Base-by-base conservation (phyloP, 768 basidiomycete genomes). In the Lentinus tigrinus region DNA sequence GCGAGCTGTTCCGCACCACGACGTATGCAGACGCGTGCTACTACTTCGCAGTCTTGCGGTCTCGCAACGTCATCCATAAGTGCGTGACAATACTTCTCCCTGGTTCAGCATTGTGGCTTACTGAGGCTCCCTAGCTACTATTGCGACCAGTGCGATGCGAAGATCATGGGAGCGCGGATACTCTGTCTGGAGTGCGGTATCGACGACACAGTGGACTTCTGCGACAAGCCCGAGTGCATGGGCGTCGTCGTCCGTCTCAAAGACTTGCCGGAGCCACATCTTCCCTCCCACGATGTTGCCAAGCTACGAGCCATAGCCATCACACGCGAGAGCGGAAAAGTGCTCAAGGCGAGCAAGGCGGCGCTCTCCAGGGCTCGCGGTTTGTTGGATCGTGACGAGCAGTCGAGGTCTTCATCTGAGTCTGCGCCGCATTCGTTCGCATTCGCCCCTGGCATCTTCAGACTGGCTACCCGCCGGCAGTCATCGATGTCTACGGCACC, bases 271-370 rank as follows among this genome's bases (percentile, higher is more conserved):
- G 39, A 8, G 17, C 39, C 39, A 11, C 54, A 56, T 27, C n/a
- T 39, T 17, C 54, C 54, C n/a, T 27, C 54, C 14, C 54, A 56
- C 39, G 46, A 56, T 31, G 47, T 56, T 36, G 11, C 39, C 47
- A 56, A 49, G 23, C 13, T 56, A 26, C 54, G 47, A 24, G 19
- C n/a, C 3, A 16, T 43, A 28, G 9, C 50, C 26, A 27, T 50
- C n/a, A 7, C n/a, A n/a, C 43, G 43, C 17, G 43, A 44, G 43
- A 11, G 19, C 10, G 43, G 43, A 23, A 6, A 21, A 19, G 43
- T 44, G 6, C 43, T 44, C 2, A 44, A 44, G 21, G 23, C 43
- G 21, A 23, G 19, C 43, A 44, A 44, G 21, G 43, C 43, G 43
- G 43, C n/a, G 43, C 23, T 44, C 19, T 44, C 43, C 8, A 19